phyloP scores from a whole-genome alignment of 2,329 filamentous ascomycete species.

The Aspergillus tamarii region DNA sequence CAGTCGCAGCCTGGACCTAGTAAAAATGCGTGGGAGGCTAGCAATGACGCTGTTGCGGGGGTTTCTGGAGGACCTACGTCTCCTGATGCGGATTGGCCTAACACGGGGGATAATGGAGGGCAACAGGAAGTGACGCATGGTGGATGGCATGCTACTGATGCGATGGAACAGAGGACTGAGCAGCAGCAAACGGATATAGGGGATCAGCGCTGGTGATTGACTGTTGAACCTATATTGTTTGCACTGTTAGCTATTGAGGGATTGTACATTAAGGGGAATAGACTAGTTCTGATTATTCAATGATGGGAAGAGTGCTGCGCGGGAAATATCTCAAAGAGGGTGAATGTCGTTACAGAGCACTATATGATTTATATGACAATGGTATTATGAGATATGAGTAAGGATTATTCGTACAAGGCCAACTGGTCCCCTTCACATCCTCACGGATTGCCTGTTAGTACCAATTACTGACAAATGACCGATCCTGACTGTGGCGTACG shows the following conservation, averaged over 20 bases:
- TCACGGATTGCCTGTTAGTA: no score
- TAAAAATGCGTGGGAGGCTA: not conserved
- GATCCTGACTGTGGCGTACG: no score
- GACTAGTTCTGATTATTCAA: not conserved
- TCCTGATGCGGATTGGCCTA: not conserved
- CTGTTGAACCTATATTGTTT: not conserved
- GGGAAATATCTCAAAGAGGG: not conserved
- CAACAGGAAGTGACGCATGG: not conserved
- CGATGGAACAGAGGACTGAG: not conserved
- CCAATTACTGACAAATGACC: no score
- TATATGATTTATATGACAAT: not conserved
- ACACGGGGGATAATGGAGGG: not conserved
- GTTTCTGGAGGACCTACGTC: not conserved
- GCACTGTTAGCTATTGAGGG: not conserved
- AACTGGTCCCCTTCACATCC: no score
- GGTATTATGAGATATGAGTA: no score
- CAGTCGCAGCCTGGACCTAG: not conserved
- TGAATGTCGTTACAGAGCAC: not conserved
- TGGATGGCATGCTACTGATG: not conserved
- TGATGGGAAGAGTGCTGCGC: not conserved
- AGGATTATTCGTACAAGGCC: not conserved
- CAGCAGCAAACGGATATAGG: no score
- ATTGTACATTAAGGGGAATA: not conserved
- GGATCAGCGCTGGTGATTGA: not conserved
- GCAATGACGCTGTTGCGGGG: not conserved